These are phyloP conservation scores for Plasmodium yoelii DNA, from an alignment of 169 alveolate genomes.

Conservation along the genomic window DNA sequence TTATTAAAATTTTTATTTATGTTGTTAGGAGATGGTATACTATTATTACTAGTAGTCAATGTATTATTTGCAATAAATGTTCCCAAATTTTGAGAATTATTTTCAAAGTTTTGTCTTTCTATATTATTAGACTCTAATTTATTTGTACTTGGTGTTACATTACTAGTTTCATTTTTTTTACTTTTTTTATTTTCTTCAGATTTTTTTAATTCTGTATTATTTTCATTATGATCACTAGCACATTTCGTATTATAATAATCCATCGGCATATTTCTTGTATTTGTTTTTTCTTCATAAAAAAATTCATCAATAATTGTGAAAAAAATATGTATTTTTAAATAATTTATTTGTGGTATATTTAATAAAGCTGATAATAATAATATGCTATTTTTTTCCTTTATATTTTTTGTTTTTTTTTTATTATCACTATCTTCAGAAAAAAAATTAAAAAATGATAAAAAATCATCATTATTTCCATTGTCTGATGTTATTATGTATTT, in stretches of 20 bases:
- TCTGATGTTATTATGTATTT: slow-evolving; percentile 48
- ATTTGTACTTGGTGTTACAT: background rate
- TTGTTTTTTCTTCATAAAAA: slow-evolving; percentile 57
- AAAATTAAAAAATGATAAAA: slow-evolving; percentile 59
- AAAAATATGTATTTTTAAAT: slow-evolving; percentile 43
- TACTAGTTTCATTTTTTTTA: background rate
- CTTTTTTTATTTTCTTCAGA: slow-evolving; percentile 29
- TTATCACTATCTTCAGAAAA: slow-evolving; percentile 26
- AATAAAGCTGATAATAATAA: slow-evolving; percentile 48
- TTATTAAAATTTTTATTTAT: background rate
- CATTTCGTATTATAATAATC: background rate
- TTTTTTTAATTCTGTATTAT: background rate
- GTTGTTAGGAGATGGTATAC: background rate
- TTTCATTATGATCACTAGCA: background rate
- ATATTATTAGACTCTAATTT: background rate
- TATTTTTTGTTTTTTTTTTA: slow-evolving; percentile 6
- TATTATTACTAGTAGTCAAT: background rate
- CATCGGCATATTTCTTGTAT: background rate
- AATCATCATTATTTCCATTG: background rate
- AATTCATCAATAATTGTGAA: slow-evolving; percentile 55
- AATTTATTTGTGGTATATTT: slow-evolving; percentile 52
- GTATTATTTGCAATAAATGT: background rate
- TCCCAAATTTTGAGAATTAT: background rate
- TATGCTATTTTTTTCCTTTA: slow-evolving; percentile 48
- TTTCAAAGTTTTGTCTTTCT: background rate